Percentiles rank a stretch among this genome's conserved stretches.
Conservation (phyloP, 441 rosid species). For the Hura crepitans region DNA sequence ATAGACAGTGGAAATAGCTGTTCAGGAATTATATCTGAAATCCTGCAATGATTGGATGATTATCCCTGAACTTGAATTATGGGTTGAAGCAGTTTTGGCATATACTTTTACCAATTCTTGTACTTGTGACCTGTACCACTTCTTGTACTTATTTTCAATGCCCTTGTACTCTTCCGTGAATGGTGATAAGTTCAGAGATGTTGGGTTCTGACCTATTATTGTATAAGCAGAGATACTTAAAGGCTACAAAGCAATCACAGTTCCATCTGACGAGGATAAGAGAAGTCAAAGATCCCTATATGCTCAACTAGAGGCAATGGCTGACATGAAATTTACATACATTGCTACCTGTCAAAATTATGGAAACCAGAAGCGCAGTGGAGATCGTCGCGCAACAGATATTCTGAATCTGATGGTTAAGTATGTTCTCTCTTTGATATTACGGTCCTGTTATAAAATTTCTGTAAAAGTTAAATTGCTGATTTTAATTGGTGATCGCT, state of each 20-base stretch:
- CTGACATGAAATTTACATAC: conserved; percentile 82
- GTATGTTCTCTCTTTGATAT: conserved; percentile 45
- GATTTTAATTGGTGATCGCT: conserved; percentile 22
- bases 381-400: conserved; percentile 52
- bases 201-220: conserved; percentile 20
- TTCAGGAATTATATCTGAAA: too few species aligned
- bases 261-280: conserved; percentile 86
- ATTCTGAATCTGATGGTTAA: conserved; percentile 74
- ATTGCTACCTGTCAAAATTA: conserved; percentile 88
- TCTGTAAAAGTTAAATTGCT: too few species aligned
- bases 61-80: too few species aligned
- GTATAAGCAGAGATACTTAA: conserved; percentile 71
- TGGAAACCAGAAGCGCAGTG: conserved; percentile 73
- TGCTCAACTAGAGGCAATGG: conserved; percentile 79
- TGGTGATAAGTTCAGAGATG: conserved; percentile 14
- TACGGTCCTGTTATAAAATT: conserved; percentile 3
- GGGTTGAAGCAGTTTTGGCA: conserved; percentile 25
- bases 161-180: not conserved
- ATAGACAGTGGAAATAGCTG: too few species aligned
- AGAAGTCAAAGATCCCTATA: conserved; percentile 59
- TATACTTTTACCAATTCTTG: conserved; percentile 26
- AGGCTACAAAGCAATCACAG: conserved; percentile 86
- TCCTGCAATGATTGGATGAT: too few species aligned
- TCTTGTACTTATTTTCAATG: conserved; percentile 12
- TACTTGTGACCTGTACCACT: conserved; percentile 6